Base-by-base conservation (phyloP, 2,329 filamentous ascomycete genomes). In the Colletotrichum orbiculare region DNA sequence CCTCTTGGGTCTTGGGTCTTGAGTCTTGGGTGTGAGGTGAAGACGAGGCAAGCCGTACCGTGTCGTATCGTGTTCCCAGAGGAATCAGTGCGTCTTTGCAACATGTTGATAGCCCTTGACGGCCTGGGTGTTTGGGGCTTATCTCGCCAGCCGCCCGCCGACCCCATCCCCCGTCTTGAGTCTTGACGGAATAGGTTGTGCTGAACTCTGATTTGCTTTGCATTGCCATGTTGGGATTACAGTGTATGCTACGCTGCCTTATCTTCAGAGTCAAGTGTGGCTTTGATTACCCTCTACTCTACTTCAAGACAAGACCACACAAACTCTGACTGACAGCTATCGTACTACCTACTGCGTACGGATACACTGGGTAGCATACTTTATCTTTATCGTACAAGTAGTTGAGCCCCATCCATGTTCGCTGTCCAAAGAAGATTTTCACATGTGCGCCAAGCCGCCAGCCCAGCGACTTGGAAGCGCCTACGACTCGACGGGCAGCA, bases 361-460 rank as follows among this genome's bases (percentile, higher is more conserved):
- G 41, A 45, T 34, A 1, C 12, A 38, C 41, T 54, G 25, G 43
- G n/a, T 48, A 35, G 11, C 34, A 47, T 25, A 53, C 56, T 48
- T 48, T 60, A 48, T 58, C 56, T 48, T 48, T 60, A 48, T 58
- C 38, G n/a, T 17, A 17, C 17, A 17, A 17, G 17, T 47, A 37
- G 13, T 45, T 17, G 42, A 48, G 35, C 46, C 54, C 33, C 38
- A 43, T 58, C 41, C 17, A 49, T 49, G 37, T 17, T 49, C 45
- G 54, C 54, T 42, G 38, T 42, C 45, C 45, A 57, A 49, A 43
- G 37, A 47, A 48, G 43, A 56, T 47, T 66, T 66, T 66, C 63
- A 66, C 63, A 66, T 66, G 63, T 57, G 41, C 42, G 63, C 63
- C 58, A 63, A 48, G 52, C 53, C 54, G 37, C 38, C 52, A 48